These are phyloP conservation scores for Pseudogymnoascus sp. DNA, from an alignment of 2,329 filamentous ascomycete genomes.

Conservation along the genomic window DNA sequence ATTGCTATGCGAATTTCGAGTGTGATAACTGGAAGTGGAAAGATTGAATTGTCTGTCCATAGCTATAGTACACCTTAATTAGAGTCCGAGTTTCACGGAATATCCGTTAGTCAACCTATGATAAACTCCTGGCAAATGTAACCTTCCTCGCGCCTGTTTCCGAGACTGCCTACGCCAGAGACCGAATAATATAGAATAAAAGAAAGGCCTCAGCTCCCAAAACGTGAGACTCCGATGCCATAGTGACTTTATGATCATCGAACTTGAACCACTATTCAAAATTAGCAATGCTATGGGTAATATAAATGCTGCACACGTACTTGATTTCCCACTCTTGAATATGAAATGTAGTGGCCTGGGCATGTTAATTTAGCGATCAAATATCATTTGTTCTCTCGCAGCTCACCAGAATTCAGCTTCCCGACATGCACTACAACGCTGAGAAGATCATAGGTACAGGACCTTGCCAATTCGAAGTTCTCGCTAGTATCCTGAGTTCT, in stretches of 20 bases:
- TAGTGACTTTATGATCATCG: conserved; percentile 86
- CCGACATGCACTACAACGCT: conserved; percentile 91
- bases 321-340: conserved; percentile 71
- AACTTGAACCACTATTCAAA: conserved; percentile 77
- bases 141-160: not conserved
- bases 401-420: conserved; percentile 69
- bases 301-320: conserved; percentile 31
- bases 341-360: conserved; percentile 75
- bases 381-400: not conserved
- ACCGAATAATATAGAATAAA: conserved; percentile 73
- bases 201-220: conserved; percentile 81
- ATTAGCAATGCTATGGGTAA: conserved; percentile 9
- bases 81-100: not conserved
- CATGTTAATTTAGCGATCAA: conserved; percentile 14
- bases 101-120: not conserved
- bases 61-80: not conserved
- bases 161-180: conserved; percentile 38
- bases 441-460: conserved; percentile 76
- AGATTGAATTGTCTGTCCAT: not conserved
- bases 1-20: conserved; percentile 73
- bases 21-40: conserved; percentile 43
- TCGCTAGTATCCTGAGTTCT: conserved; percentile 43
- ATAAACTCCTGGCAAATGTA: conserved; percentile 2
- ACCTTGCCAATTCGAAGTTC: conserved; percentile 48
- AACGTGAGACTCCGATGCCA: conserved; percentile 78